Base-by-base conservation (phyloP, 2,329 filamentous ascomycete species). In the Colletotrichum sp. region DNA sequence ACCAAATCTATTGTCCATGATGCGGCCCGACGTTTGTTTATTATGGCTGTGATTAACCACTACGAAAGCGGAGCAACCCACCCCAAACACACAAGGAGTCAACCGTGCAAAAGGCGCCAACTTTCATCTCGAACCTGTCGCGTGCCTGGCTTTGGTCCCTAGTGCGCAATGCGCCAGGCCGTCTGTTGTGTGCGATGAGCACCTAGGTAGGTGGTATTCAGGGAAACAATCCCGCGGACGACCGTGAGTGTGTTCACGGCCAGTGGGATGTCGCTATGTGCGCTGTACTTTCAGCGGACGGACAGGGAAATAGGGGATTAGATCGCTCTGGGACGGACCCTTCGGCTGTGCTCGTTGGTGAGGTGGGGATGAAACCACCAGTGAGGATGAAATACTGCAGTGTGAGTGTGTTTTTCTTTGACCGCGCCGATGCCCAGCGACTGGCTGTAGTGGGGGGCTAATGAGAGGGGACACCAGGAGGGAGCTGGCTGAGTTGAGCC, bases 331-430 rank as follows among this genome's bases (percentile, higher is more conserved):
- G 59, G 59, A 55, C 49, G 28, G 72, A 71, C 59, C 69, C 69
- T 30, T 71, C 44, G 69, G 67, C 57, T 72, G 67, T 63, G 73
- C 57, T 65, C 44, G 18, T 49, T 52, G 49, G 49, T 64, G 64
- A 73, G 49, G 70, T 74, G 49, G 74, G 71, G 70, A 74, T 76
- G 74, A 74, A 74, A 76, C 71, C 28, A 68, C 70, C 64, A 69
- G 70, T 44, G 59, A 39, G 55, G 44, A 21, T 52, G 44, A 52
- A 24, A 52, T 21, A 21, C 52, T 30, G 36, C 36, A 39, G 36
- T 39, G 10, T 49, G 36, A 26, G 26, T 28, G 63, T 39, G 30
- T 64, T 24, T 64, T 64, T 44, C 62, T 64, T 64, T 64, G 62
- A 44, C 21, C 34, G 62, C 44, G 44, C 44, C 44, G 44, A 21